Conservation (phyloP, 768 basidiomycete species). For the Boletus fagicola region DNA sequence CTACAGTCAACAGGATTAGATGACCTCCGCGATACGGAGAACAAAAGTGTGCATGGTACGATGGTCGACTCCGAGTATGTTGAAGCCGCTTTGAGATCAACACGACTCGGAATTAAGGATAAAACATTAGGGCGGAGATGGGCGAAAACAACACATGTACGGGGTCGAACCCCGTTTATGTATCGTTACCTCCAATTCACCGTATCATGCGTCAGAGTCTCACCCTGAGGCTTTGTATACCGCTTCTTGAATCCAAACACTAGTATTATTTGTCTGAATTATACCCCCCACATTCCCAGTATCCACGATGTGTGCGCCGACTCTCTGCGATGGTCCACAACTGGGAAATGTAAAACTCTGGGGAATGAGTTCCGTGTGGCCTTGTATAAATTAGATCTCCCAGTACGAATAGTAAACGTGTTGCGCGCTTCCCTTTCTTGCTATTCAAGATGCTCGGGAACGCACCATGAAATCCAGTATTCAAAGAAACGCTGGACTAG, state of each 20-base stretch:
- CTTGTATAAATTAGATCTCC: neutral
- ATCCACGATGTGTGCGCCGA: neutral
- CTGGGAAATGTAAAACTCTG: neutral
- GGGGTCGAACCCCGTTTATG: neutral
- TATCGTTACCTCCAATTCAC: neutral
- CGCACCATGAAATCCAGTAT: neutral
- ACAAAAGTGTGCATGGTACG: no score
- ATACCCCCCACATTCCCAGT: neutral
- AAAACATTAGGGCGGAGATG: neutral
- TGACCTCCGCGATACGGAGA: no score
- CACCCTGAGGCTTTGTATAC: no score
- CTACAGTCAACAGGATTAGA: no score
- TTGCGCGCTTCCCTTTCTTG: neutral
- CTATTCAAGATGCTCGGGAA: neutral
- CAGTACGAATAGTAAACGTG: neutral
- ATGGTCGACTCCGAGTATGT: no score
- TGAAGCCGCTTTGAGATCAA: neutral
- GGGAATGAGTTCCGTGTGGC: neutral
- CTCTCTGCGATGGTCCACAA: neutral
- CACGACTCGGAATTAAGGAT: neutral
- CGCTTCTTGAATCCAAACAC: neutral
- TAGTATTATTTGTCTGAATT: no score
- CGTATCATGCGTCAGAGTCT: neutral
- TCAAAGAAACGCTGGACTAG: neutral
- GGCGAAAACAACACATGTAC: neutral